Percentiles rank a stretch among this genome's conserved stretches.
Conservation (phyloP, 2,329 filamentous ascomycete species). For the Leptographium galeiforme region DNA sequence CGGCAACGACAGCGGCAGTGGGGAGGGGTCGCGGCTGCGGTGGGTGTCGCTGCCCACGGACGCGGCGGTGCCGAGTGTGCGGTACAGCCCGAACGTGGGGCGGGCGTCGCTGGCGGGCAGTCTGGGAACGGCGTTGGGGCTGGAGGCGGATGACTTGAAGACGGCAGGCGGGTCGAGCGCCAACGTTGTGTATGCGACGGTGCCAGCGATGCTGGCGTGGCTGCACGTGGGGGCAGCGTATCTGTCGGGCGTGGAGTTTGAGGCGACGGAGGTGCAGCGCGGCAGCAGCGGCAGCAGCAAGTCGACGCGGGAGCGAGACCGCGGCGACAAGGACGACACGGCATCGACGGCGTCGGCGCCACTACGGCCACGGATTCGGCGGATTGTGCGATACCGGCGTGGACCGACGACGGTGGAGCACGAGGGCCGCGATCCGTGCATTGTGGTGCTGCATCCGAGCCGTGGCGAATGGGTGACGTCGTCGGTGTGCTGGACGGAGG, state of each 20-base stretch:
- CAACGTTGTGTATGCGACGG: constrained; percentile 9
- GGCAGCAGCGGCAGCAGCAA: constrained; percentile 3
- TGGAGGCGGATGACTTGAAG: neutral
- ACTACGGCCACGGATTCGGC: constrained; percentile 7
- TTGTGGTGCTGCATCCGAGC: constrained; percentile 12
- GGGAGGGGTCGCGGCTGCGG: neutral
- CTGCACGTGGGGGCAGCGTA: constrained; percentile 11
- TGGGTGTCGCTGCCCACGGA: constrained; percentile 9
- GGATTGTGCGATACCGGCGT: constrained; percentile 9
- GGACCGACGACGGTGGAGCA: constrained; percentile 9
- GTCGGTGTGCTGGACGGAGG: constrained; percentile 10
- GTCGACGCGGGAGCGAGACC: neutral
- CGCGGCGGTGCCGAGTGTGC: constrained; percentile 3
- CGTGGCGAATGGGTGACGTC: constrained; percentile 13
- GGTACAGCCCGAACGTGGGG: constrained; percentile 9
- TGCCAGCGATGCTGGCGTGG: constrained; percentile 13
- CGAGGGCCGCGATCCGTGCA: constrained; percentile 10
- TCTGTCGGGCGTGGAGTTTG: constrained; percentile 8
- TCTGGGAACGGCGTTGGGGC: constrained; percentile 2
- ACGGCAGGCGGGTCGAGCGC: constrained; percentile 5
- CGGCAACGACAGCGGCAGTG: neutral
- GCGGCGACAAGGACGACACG: constrained; percentile 1
- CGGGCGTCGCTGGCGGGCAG: constrained; percentile 1
- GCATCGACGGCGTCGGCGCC: neutral
- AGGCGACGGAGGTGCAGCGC: constrained; percentile 10